Percentiles rank a stretch among this genome's conserved stretches.
Evolutionary conservation across 1,139 yeast species (phyloP).

Genomic region (Pichia sp.): DNA sequence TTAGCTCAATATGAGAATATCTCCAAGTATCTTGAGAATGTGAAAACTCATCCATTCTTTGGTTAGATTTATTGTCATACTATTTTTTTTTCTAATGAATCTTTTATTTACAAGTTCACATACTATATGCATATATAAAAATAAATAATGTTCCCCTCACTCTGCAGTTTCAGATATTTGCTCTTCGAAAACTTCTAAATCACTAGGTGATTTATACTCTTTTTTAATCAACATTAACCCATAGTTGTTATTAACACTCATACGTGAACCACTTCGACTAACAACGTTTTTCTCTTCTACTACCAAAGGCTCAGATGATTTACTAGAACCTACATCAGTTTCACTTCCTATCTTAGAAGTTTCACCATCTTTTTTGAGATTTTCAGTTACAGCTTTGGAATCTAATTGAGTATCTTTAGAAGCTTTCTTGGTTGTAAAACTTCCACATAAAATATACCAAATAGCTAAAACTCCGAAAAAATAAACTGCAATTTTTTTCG

Average conservation of each 20-base stretch:
- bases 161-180: slow-evolving; percentile 13
- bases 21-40: background rate
- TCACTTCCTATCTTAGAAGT: background rate
- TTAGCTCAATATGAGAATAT: background rate
- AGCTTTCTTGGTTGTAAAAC: slow-evolving; percentile 5
- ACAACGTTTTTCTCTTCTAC: slow-evolving; percentile 2
- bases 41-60: background rate
- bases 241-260: slow-evolving; percentile 15
- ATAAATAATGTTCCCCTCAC: too few relatives aligned
- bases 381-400: background rate
- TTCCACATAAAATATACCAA: slow-evolving; percentile 10
- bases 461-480: slow-evolving; percentile 7
- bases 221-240: slow-evolving; percentile 12
- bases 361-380: background rate
- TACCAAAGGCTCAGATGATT: background rate
- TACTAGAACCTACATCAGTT: background rate
- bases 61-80: too few relatives aligned
- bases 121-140: too few relatives aligned
- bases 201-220: background rate
- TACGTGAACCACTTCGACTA: slow-evolving; percentile 9
- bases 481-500: slow-evolving; percentile 7
- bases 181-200: slow-evolving; percentile 8
- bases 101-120: too few relatives aligned
- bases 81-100: too few relatives aligned
- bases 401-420: background rate